A percentile compares a stretch with the other conserved stretches of the same genome.
Evolutionary conservation across 1,284 basidiomycete genomes (phyloP).

Genomic region (Xerocomus amazonicus): DNA sequence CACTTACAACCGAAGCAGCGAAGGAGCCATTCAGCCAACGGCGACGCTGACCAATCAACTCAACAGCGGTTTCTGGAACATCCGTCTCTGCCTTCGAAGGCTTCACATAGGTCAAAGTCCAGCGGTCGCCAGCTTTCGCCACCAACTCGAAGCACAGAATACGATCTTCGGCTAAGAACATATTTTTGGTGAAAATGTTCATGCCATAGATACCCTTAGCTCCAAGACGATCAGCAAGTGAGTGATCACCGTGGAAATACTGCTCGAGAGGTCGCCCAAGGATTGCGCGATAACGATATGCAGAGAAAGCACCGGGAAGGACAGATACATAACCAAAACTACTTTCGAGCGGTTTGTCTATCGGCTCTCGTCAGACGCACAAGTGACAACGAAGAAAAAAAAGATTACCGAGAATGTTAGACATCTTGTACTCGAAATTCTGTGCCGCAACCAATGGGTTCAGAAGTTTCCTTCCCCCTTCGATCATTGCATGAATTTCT

Average conservation of each 20-base stretch:
- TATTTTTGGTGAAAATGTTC: slow-evolving; percentile 97
- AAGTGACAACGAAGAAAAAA: neutral
- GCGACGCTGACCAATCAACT: slow-evolving; percentile 92
- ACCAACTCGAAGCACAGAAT: slow-evolving; percentile 97
- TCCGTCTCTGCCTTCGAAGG: slow-evolving; percentile 94
- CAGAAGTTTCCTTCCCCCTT: slow-evolving; percentile 86
- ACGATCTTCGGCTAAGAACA: slow-evolving; percentile 94
- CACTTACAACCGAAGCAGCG: slow-evolving; percentile 85
- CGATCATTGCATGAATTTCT: slow-evolving; percentile 94
- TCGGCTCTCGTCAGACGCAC: slow-evolving; percentile 4
- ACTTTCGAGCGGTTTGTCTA: slow-evolving; percentile 91
- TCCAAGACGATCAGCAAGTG: slow-evolving; percentile 87
- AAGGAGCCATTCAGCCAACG: slow-evolving; percentile 98
- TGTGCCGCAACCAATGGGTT: slow-evolving; percentile 95
- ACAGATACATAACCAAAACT: slow-evolving; percentile 96
- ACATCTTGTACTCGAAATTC: slow-evolving; percentile 99
- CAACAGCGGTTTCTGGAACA: slow-evolving; percentile 86
- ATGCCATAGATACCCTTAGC: slow-evolving; percentile 95
- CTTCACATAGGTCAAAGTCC: slow-evolving; percentile 94
- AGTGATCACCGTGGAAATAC: slow-evolving; percentile 98
- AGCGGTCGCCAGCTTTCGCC: slow-evolving; percentile 81
- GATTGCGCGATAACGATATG: slow-evolving; percentile 90
- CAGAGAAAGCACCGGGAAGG: slow-evolving; percentile 94
- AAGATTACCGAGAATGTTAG: slow-evolving; percentile 80
- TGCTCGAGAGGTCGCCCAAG: slow-evolving; percentile 91